phyloP scores from a whole-genome alignment of 2,329 filamentous ascomycete genomes.

The Phyllosticta capitalensis region DNA sequence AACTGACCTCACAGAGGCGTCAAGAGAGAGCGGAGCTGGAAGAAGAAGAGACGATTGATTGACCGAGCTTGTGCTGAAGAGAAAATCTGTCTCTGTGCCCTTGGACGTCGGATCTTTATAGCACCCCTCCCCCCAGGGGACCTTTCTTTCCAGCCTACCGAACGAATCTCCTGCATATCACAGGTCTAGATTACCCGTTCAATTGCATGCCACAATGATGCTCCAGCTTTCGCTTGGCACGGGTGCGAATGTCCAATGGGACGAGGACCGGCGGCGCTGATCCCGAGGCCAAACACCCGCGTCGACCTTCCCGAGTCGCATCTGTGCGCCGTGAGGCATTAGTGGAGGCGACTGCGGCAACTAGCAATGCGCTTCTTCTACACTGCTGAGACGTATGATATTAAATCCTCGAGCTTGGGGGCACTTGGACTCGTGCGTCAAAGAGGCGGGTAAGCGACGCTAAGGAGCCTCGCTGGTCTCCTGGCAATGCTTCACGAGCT shows the following conservation, averaged over 20 bases:
- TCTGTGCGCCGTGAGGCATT: neutral
- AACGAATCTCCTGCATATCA: neutral
- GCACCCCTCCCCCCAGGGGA: neutral
- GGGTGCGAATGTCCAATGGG: neutral
- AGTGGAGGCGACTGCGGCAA: conserved; percentile 1
- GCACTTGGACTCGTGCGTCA: neutral
- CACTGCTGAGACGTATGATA: neutral
- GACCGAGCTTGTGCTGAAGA: conserved; percentile 1
- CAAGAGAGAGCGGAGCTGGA: neutral
- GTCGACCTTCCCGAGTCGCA: neutral
- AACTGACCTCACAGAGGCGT: neutral
- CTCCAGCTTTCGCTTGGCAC: neutral
- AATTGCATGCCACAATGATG: neutral
- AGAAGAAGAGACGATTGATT: neutral
- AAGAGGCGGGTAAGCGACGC: neutral
- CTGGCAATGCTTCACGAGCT: conserved; percentile 1
- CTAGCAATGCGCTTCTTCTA: neutral
- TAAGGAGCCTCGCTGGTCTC: neutral
- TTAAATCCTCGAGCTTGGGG: neutral
- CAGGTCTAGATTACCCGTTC: neutral
- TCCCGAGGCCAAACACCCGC: neutral
- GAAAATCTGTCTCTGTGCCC: no score
- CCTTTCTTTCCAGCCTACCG: neutral
- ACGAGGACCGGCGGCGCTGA: neutral
- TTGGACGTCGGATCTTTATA: neutral